Base-by-base conservation (phyloP, 139 green algal genomes). In the Chlorella sp. region DNA sequence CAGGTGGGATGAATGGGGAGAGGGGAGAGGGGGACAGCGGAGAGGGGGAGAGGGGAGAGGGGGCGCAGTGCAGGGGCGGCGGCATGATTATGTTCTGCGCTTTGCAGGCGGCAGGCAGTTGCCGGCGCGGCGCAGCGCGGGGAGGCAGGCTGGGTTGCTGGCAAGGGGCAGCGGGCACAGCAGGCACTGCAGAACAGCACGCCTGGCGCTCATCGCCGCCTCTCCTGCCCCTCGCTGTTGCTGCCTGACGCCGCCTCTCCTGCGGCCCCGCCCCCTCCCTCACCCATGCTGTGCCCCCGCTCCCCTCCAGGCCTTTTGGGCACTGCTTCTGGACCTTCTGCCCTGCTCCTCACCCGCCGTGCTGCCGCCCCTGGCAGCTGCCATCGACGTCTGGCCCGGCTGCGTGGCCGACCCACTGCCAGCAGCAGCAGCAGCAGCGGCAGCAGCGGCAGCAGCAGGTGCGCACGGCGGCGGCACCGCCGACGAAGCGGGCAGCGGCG, bases 301-400 rank as follows among this genome's bases (percentile, higher is more conserved):
- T 5, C 85, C 18, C 24, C 30, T 14, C 57, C 87, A 90, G 87
- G 87, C 87, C 61, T 81, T 81, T 18, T 53, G 78, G 42, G 79
- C 87, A 0, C 40, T 90, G 37, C 30, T 86, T 2, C 39, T 86
- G 0, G 87, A 90, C 66, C 66, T 90, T 16, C 9, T 82, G 37
- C 36, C 76, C 78, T 73, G 78, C 78, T 40, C 61, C 15, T 39
- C 79, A 0, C 16, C 37, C 18, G 34, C 37, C 28, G 57, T 89
- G 69, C 90, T 92, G 53, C 90, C 85, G 14, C 80, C 86, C 40
- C 73, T 87, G 14, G 86, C 90, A 21, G 90, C 90, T 11, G 86
- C 80, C 21, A 36, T 91, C 14, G 90, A 92, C 34, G 36, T 75
- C 24, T 89, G 87, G 86, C 90, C 90, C 16, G 53, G 21, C 16